phyloP scores from a whole-genome alignment of 2,329 filamentous ascomycete species.

The Neoascochyta sp. region DNA sequence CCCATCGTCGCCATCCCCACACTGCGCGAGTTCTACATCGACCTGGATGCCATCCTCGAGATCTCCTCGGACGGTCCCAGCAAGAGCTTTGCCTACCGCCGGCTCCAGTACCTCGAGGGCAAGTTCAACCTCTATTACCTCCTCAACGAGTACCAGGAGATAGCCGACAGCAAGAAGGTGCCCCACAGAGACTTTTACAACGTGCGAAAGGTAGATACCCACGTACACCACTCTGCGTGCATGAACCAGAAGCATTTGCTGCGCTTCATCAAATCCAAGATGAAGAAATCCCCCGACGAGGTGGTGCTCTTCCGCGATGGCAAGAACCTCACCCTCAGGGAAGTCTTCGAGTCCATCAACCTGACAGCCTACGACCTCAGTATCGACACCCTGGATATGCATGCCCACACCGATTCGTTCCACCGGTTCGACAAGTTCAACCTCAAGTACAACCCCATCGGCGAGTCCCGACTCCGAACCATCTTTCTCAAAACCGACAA shows the following conservation, averaged over 20 bases:
- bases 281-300: constrained; percentile 97
- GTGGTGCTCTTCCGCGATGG: constrained; percentile 89
- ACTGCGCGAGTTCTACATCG: constrained; percentile 92
- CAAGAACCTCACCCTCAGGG: constrained; percentile 81
- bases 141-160: constrained; percentile 95
- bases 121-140: constrained; percentile 95
- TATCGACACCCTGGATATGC: constrained; percentile 98
- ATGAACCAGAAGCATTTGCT: constrained; percentile 99
- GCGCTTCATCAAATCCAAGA: constrained; percentile 99
- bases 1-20: constrained; percentile 84
- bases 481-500: constrained; percentile 99
- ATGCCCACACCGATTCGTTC: constrained; percentile 95
- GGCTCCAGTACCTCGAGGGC: constrained; percentile 91
- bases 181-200: constrained; percentile 99
- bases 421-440: constrained; percentile 99
- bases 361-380: constrained; percentile 95
- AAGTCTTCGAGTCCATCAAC: constrained; percentile 97
- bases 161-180: constrained; percentile 95
- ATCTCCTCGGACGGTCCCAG: constrained; percentile 94
- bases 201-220: constrained; percentile 95
- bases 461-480: constrained; percentile 90
- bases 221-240: constrained; percentile 97
- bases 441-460: constrained; percentile 95
- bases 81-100: constrained; percentile 94
- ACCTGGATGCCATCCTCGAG: constrained; percentile 78